Evolutionary conservation across 169 alveolate species (phyloP).

Genomic region (Cryptosporidium andersoni): DNA sequence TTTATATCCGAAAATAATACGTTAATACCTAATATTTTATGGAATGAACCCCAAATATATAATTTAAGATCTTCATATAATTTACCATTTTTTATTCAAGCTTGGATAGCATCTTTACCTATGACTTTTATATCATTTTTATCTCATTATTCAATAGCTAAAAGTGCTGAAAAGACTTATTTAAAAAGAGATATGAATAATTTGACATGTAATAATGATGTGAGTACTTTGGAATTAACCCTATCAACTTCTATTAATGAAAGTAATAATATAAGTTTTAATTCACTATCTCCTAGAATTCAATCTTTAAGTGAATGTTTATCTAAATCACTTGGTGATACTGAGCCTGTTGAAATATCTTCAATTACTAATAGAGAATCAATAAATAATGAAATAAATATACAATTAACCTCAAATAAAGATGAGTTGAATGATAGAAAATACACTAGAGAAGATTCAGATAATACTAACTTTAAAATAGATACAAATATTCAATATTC

Average conservation of each 20-base stretch:
- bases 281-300: no score
- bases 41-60: conserved; percentile 16
- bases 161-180: conserved; percentile 30
- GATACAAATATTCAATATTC: background rate
- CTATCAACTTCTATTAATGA: background rate
- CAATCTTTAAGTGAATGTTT: no score
- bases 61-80: background rate
- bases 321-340: no score
- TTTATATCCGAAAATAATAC: conserved; percentile 19
- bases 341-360: no score
- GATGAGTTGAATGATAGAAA: background rate
- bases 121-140: conserved; percentile 50
- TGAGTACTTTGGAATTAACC: background rate
- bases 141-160: conserved; percentile 57
- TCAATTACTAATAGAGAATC: no score
- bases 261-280: no score
- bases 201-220: no score
- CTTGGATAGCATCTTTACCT: conserved; percentile 54
- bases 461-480: background rate
- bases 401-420: no score
- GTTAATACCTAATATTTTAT: conserved; percentile 6
- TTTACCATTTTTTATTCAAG: conserved; percentile 41
- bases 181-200: no score
- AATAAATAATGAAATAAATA: no score
- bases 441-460: background rate